A percentile compares a stretch with the other conserved stretches of the same genome.
phyloP scores from a whole-genome alignment of 2,329 filamentous ascomycete species.

The Ambrosiella cleistominuta region DNA sequence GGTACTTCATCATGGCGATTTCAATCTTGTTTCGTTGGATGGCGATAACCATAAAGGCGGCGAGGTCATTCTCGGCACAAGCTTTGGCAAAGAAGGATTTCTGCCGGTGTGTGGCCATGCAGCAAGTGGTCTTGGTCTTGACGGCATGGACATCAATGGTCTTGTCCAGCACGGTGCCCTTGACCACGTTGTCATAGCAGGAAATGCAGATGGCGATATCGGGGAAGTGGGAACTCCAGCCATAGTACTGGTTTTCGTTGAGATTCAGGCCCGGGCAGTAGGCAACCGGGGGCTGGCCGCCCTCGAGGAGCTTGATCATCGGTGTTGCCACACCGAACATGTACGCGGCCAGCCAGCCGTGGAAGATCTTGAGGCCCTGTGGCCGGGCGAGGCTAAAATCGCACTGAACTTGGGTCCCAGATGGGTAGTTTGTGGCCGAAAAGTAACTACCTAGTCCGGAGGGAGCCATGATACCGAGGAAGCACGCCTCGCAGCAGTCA shows the following conservation, averaged over 20 bases:
- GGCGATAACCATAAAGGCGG: constrained; percentile 18
- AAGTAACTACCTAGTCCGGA: constrained; percentile 18
- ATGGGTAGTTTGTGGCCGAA: constrained; percentile 14
- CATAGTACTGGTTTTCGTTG: constrained; percentile 18
- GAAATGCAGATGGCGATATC: constrained; percentile 18
- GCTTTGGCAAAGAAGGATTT: constrained; percentile 20
- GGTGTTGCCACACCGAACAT: constrained; percentile 15
- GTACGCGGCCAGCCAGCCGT: constrained; percentile 20
- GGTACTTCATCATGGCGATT: constrained; percentile 18
- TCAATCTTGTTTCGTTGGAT: constrained; percentile 18
- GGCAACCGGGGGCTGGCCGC: not conserved
- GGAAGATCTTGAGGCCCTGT: constrained; percentile 16
- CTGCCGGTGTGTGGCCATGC: constrained; percentile 24
- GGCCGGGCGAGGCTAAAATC: constrained; percentile 17
- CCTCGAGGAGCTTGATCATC: constrained; percentile 15
- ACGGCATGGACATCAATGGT: constrained; percentile 16
- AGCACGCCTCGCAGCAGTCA: constrained; percentile 21
- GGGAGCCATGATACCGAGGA: constrained; percentile 18
- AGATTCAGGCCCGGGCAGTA: constrained; percentile 19
- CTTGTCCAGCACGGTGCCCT: constrained; percentile 17
- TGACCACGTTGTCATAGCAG: constrained; percentile 20
- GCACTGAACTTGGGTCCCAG: constrained; percentile 17
- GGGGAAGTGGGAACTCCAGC: constrained; percentile 18
- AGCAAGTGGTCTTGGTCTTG: constrained; percentile 19
- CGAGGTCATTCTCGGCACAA: constrained; percentile 18